Evolutionary conservation across 2,329 filamentous ascomycete species (phyloP).

Genomic region (Moelleriella libera): DNA sequence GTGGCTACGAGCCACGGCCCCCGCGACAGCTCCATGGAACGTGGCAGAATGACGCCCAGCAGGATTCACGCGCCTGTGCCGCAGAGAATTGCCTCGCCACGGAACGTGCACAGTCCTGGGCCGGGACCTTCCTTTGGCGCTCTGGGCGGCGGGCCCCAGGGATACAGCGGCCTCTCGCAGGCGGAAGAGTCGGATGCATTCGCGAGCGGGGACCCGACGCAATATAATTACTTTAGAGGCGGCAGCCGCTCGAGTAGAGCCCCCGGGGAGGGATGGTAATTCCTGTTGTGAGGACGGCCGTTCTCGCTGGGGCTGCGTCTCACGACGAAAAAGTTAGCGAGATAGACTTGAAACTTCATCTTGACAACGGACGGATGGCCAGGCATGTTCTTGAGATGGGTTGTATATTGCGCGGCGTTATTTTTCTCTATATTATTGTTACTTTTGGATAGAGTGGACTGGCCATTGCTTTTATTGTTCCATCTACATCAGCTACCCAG

Average conservation of each 20-base stretch:
- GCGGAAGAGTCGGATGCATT: conserved; percentile 25
- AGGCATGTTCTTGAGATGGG: too few species aligned
- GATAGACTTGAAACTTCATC: too few species aligned
- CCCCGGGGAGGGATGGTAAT: conserved; percentile 18
- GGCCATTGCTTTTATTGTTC: too few species aligned
- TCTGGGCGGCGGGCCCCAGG: conserved; percentile 41
- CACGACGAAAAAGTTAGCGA: too few species aligned
- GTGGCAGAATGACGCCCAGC: conserved; percentile 11
- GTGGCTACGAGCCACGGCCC: conserved; percentile 25
- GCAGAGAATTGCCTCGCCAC: conserved; percentile 1
- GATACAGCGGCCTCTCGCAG: conserved; percentile 46
- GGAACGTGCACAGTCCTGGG: conserved; percentile 1
- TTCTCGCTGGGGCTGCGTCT: not conserved
- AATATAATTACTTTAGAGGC: conserved; percentile 44
- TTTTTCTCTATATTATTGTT: too few species aligned
- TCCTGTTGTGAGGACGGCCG: not conserved
- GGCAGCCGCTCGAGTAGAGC: conserved; percentile 10
- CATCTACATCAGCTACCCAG: too few species aligned
- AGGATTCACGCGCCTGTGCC: conserved; percentile 7
- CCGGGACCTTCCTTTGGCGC: conserved; percentile 33
- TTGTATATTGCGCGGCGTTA: too few species aligned
- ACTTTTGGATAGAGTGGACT: too few species aligned
- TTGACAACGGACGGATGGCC: too few species aligned
- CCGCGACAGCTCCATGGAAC: conserved; percentile 11
- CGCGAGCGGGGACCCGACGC: conserved; percentile 26